Evolutionary conservation across 1,284 basidiomycete species (phyloP).

Genomic region (Pterulicium gracile): DNA sequence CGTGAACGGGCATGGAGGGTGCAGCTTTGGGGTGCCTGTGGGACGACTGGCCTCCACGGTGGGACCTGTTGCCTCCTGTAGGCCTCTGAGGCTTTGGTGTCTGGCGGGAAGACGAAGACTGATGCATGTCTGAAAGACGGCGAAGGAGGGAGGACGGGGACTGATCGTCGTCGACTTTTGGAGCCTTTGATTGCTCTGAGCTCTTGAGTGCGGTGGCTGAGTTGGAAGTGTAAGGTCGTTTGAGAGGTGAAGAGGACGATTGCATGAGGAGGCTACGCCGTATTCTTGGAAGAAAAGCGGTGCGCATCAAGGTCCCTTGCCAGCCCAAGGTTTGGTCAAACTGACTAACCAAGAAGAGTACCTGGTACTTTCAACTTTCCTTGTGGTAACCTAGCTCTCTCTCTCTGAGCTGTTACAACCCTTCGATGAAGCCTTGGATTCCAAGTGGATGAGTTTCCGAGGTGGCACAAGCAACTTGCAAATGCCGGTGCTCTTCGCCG

Average conservation of each 20-base stretch:
- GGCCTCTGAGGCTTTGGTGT: constrained; percentile 5
- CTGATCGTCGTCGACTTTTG: constrained; percentile 11
- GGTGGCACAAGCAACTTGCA: no score
- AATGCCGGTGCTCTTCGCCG: no score
- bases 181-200: constrained; percentile 25
- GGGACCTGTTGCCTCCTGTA: constrained; percentile 14
- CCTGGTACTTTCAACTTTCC: no score
- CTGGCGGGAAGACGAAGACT: constrained; percentile 15
- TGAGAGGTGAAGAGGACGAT: constrained; percentile 26
- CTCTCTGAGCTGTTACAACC: no score
- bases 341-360: no score
- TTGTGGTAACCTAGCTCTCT: no score
- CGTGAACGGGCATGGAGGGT: constrained; percentile 4
- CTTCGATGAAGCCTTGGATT: no score
- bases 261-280: constrained; percentile 50
- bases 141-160: constrained; percentile 8
- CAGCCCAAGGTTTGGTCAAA: no score
- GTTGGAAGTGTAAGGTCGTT: constrained; percentile 16
- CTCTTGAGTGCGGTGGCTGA: constrained; percentile 23
- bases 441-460: no score
- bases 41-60: constrained; percentile 11
- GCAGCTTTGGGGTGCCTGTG: constrained; percentile 8
- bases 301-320: constrained; percentile 30
- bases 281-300: constrained; percentile 32
- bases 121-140: constrained; percentile 14